Percentiles rank a stretch among this genome's conserved stretches.
Conservation (phyloP, 768 basidiomycete genomes). For the Psilocybe tampanensis region DNA sequence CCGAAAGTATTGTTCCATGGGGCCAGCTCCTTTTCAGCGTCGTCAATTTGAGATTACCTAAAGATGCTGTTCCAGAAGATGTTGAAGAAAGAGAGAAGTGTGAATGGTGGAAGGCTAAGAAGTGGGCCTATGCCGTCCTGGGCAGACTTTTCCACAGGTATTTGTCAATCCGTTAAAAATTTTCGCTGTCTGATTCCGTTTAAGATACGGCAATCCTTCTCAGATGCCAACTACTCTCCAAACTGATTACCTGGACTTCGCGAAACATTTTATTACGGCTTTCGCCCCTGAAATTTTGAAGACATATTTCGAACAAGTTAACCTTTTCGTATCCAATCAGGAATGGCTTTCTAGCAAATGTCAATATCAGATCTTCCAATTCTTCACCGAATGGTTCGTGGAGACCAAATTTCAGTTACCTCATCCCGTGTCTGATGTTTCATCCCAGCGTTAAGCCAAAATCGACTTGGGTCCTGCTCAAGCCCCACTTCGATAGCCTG, state of each 20-base stretch:
- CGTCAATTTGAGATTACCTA: slow-evolving; percentile 71
- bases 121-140: slow-evolving; percentile 88
- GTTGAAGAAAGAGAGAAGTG: slow-evolving; percentile 75
- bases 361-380: slow-evolving; percentile 81
- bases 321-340: slow-evolving; percentile 72
- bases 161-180: background rate
- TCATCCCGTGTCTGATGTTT: background rate
- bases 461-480: slow-evolving; percentile 86
- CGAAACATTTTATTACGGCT: slow-evolving; percentile 71
- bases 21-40: slow-evolving; percentile 80
- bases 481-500: slow-evolving; percentile 79
- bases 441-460: slow-evolving; percentile 83
- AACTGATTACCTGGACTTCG: slow-evolving; percentile 69
- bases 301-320: slow-evolving; percentile 71
- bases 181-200: background rate
- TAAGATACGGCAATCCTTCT: slow-evolving; percentile 83
- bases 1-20: slow-evolving; percentile 85
- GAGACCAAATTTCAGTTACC: background rate
- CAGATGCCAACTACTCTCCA: slow-evolving; percentile 78
- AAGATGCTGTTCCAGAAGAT: slow-evolving; percentile 66
- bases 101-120: slow-evolving; percentile 93
- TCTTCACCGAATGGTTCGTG: slow-evolving; percentile 85
- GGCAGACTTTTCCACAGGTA: slow-evolving; percentile 80
- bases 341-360: slow-evolving; percentile 84
- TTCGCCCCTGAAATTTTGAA: slow-evolving; percentile 90